These are phyloP conservation scores for Abortiporus biennis DNA, from an alignment of 1,284 basidiomycete species.

Conservation along the genomic window DNA sequence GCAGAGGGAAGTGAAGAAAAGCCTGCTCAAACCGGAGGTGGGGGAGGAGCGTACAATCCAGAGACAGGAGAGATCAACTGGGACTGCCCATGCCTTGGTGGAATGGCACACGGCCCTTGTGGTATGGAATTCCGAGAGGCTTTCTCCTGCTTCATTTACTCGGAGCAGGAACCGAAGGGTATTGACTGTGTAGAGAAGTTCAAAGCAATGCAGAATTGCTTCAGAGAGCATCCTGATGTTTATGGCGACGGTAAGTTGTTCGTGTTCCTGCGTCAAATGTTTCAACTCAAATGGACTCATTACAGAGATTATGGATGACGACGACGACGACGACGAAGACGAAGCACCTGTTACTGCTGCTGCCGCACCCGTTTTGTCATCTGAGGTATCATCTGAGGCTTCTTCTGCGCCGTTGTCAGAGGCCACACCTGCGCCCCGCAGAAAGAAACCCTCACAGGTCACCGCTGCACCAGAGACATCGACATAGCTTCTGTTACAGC, in stretches of 20 bases:
- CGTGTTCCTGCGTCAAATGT: background rate
- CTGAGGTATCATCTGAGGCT: no score
- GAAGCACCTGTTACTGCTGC: no score
- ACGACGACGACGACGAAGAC: conserved; percentile 8
- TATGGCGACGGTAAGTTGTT: conserved; percentile 80
- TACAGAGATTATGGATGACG: conserved; percentile 8
- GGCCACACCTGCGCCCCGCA: no score
- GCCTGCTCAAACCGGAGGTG: conserved; percentile 19
- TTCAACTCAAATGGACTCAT: background rate
- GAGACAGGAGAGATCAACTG: conserved; percentile 98
- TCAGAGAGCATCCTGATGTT: conserved; percentile 91
- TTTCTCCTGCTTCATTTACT: conserved; percentile 96
- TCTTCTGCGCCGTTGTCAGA: no score
- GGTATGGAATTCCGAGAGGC: conserved; percentile 92
- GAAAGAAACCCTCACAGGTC: no score
- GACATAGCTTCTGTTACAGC: no score
- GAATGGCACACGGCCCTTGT: conserved; percentile 97
- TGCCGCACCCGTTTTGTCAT: no score
- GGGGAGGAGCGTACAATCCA: conserved; percentile 73
- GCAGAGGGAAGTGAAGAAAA: conserved; percentile 6
- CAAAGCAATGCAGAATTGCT: conserved; percentile 97
- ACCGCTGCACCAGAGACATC: no score
- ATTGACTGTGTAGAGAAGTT: conserved; percentile 98
- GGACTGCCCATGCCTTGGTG: conserved; percentile 97
- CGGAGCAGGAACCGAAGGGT: conserved; percentile 94